These are phyloP conservation scores for Malassezia obtusa DNA, from an alignment of 1,284 basidiomycete species.

Conservation along the genomic window DNA sequence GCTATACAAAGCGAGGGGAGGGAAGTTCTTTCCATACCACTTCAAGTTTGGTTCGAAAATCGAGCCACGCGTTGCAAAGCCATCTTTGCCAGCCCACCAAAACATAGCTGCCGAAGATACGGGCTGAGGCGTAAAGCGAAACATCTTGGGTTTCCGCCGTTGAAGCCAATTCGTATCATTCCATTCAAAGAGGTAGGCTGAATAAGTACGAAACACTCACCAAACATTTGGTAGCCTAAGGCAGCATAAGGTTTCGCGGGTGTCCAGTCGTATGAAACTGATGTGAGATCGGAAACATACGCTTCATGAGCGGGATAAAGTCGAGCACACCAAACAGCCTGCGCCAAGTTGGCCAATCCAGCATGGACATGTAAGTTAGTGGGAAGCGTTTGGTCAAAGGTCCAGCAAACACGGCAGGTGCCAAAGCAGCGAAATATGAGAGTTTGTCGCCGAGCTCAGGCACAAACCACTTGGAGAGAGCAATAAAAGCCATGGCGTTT, in stretches of 20 bases:
- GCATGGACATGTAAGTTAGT: constrained; percentile 46
- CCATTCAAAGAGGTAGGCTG: constrained; percentile 55
- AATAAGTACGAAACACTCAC: not conserved
- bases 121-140: constrained; percentile 58
- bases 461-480: constrained; percentile 53
- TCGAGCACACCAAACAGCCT: constrained; percentile 57
- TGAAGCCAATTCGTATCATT: constrained; percentile 58
- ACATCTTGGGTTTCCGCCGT: constrained; percentile 57
- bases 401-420: constrained; percentile 58
- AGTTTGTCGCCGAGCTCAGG: constrained; percentile 56
- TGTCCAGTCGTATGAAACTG: constrained; percentile 54
- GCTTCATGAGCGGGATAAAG: constrained; percentile 58
- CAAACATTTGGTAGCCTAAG: constrained; percentile 55
- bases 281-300: constrained; percentile 17
- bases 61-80: constrained; percentile 56
- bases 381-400: constrained; percentile 57
- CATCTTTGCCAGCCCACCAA: constrained; percentile 58
- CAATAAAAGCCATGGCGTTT: constrained; percentile 51
- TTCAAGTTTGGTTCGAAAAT: constrained; percentile 53
- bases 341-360: constrained; percentile 56
- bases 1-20: constrained; percentile 55
- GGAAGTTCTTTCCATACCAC: constrained; percentile 57
- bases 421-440: constrained; percentile 57
- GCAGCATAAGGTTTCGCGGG: constrained; percentile 51
- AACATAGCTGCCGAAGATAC: constrained; percentile 54